These are phyloP conservation scores for Komagataella kurtzmanii DNA, from an alignment of 805 yeast genomes.

Conservation along the genomic window DNA sequence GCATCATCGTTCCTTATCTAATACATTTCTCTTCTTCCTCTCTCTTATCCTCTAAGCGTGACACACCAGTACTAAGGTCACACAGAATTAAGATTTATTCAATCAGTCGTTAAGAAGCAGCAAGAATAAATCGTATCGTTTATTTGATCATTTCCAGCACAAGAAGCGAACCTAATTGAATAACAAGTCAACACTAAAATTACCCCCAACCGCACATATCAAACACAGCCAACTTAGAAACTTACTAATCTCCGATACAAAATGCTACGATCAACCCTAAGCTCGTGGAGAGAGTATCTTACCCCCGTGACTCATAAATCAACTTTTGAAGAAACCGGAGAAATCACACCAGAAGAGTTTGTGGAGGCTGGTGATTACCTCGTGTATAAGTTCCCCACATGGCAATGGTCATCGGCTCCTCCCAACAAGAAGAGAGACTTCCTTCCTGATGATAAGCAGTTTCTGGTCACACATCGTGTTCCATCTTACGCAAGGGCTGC, in stretches of 20 bases:
- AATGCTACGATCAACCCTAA: slow-evolving; percentile 64
- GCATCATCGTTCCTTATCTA: neutral
- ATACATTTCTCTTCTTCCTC: neutral
- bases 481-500: slow-evolving; percentile 72
- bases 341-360: slow-evolving; percentile 92
- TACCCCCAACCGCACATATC: neutral
- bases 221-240: neutral
- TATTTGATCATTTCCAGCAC: neutral
- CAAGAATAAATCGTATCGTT: neutral
- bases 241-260: neutral
- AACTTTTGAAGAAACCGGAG: slow-evolving; percentile 76
- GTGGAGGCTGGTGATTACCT: slow-evolving; percentile 89
- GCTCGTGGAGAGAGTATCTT: slow-evolving; percentile 80
- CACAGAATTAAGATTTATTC: too few relatives aligned
- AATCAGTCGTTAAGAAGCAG: neutral
- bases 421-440: slow-evolving; percentile 45
- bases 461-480: slow-evolving; percentile 76
- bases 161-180: neutral
- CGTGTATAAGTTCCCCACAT: slow-evolving; percentile 86
- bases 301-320: slow-evolving; percentile 87
- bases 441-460: slow-evolving; percentile 80
- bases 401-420: slow-evolving; percentile 78
- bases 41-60: neutral
- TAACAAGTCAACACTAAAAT: neutral
- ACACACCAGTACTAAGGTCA: neutral